Evolutionary conservation across 768 basidiomycete genomes (phyloP).

Genomic region (Mycena crocata): DNA sequence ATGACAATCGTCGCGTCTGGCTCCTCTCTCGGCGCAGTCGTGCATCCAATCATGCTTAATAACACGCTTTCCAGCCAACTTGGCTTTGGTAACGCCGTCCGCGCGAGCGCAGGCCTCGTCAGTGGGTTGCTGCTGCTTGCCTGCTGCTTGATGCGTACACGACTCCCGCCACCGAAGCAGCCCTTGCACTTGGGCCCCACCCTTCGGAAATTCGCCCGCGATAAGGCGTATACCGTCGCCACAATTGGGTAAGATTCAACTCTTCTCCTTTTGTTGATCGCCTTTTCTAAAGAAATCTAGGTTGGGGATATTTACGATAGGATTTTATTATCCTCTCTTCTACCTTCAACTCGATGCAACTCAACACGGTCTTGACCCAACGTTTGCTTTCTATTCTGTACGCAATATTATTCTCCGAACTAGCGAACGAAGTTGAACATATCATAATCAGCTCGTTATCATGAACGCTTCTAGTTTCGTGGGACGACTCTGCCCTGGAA

Average conservation of each 20-base stretch:
- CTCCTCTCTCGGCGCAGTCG: constrained; percentile 54
- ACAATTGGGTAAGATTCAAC: constrained; percentile 48
- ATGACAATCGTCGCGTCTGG: constrained; percentile 57
- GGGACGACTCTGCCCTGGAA: constrained; percentile 50
- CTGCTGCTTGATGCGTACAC: constrained; percentile 24
- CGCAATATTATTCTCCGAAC: constrained; percentile 10
- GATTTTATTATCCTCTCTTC: constrained; percentile 64
- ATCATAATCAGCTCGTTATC: constrained; percentile 46
- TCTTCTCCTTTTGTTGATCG: not conserved
- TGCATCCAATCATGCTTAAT: constrained; percentile 61
- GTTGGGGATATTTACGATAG: constrained; percentile 48
- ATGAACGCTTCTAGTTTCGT: constrained; percentile 49
- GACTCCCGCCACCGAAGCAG: constrained; percentile 44
- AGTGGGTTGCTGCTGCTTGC: constrained; percentile 45
- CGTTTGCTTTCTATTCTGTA: constrained; percentile 70
- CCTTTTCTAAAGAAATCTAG: constrained; percentile 32
- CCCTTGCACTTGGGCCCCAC: constrained; percentile 41
- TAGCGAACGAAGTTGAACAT: not conserved
- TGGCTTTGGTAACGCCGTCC: constrained; percentile 54
- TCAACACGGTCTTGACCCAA: constrained; percentile 55
- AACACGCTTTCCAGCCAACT: constrained; percentile 46
- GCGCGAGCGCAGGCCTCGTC: constrained; percentile 52
- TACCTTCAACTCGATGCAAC: constrained; percentile 68
- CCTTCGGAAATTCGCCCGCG: constrained; percentile 51
- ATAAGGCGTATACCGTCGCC: constrained; percentile 57